Evolutionary conservation across 306 rosid genomes (phyloP), one percentile per base, ranked within the genome.

Genomic region (Quercus engelmannii): DNA sequence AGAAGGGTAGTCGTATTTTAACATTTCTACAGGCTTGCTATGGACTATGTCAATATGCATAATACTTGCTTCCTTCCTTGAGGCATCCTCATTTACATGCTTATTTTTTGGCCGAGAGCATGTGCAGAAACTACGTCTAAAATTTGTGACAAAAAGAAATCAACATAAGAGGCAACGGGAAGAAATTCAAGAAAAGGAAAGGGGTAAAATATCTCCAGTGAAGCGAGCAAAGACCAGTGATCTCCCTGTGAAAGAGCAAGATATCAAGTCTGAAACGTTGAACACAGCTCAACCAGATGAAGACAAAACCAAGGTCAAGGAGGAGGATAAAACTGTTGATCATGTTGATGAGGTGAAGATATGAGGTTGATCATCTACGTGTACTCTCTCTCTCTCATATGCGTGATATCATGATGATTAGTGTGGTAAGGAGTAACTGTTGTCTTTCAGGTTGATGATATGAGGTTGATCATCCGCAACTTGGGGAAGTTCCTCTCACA

Each of bases 401-500:
- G 25, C 19, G 11, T 67, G 46, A 56, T 64, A 26, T 81, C 38
- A 73, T 67, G 73, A 10, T 8, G 73, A 10, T 8, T 23, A 74
- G 56, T 69, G 46, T 25, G 71, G 6, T 79, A 54, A 85, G 25
- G 23, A 71, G 73, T 41, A 17, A 80, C 14, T 25, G 74, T 79
- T 77, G 54, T 56, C 54, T 72, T 83, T 38, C 89, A 95, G 99
- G 99, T 95, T 78, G 99, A 95, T 88, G 98, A 95, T 83, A 76
- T 95, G 97, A 88, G 99, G 74, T 71, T 87, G 84, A 49, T 91
- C 30, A 81, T 95, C 74, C 98, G 91, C 87, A 93, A 86, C 84
- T 79, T 93, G 82, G 97, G 99, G 68, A 91, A 90, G 86, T 95
- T 95, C 82, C 92, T 91, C n/a, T 91, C 99, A 6, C 96, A 91